Base-by-base conservation (phyloP, 2,329 filamentous ascomycete genomes). In the Aspergillus glaucus region DNA sequence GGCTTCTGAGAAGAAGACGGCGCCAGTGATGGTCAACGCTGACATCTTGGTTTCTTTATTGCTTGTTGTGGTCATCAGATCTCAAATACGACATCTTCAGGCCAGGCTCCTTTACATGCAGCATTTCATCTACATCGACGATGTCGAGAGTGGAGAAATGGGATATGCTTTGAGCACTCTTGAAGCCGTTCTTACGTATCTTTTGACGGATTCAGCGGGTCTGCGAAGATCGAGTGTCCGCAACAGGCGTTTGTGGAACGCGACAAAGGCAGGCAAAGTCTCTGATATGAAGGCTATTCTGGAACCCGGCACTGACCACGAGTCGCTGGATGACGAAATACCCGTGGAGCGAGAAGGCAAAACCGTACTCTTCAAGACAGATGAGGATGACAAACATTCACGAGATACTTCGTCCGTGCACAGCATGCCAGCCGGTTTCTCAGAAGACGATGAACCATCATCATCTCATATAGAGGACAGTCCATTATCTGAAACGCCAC, bases 91-190 rank as follows among this genome's bases (percentile, higher is more conserved):
- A 50, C 86, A 96, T 68, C 75, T 98, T 7, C 88, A 95, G 60
- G 90, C 93, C 3, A 81, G 92, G 17, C 74, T 98, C 43, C 78
- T 87, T n/a, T 98, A 97, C 65, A 95, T 97, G 78, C 87, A 92
- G 40, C 89, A 95, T 62, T 98, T 96, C 63, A 93, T 96, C 57
- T 98, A 95, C 68, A 91, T 95, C 45, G 93, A 97, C 59, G 93
- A 98, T 69, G 90, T 98, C 7, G 93, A 98, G 57, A 94, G 84
- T 52, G 93, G 93, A 44, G 93, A 98, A 70, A 86, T 94, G 76
- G 93, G 93, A 7, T 98, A 98, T 68, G 91, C 92, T 0, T 70
- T 98, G 45, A 97, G 92, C 68, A 98, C 93, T 0, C 88, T 97
- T 51, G 93, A 98, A 67, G 93, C 90, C 6, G 93, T 98, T 0